These are phyloP conservation scores for Yarrowia sp. DNA, from an alignment of 805 yeast genomes.

Conservation along the genomic window DNA sequence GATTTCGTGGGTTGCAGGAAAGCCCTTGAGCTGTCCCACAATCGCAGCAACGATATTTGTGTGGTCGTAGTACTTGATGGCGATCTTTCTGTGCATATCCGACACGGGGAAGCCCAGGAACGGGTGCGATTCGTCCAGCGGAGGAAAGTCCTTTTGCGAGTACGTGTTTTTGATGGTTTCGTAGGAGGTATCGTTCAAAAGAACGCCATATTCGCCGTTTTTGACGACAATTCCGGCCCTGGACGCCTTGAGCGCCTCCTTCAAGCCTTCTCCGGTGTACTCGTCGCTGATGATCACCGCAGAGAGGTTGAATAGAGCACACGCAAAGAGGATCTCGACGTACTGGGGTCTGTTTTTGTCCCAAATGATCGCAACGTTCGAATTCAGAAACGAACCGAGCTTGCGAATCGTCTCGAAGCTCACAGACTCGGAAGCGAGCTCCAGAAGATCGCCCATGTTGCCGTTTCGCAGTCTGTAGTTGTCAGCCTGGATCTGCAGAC, in stretches of 20 bases:
- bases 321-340: slow-evolving; percentile 25
- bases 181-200: background rate
- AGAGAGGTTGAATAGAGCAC: slow-evolving; percentile 15
- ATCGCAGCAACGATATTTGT: slow-evolving; percentile 39
- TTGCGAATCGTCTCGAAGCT: background rate
- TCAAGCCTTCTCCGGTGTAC: background rate
- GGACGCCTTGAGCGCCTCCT: background rate
- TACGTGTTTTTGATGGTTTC: slow-evolving; percentile 12
- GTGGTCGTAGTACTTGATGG: slow-evolving; percentile 29
- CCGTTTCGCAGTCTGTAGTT: slow-evolving; percentile 60
- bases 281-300: slow-evolving; percentile 20
- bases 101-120: slow-evolving; percentile 28
- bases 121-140: background rate
- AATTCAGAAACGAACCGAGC: background rate
- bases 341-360: slow-evolving; percentile 14
- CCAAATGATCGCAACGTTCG: slow-evolving; percentile 39
- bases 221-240: background rate
- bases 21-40: slow-evolving; percentile 40
- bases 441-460: slow-evolving; percentile 70
- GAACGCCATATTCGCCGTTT: background rate
- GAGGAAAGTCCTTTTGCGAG: background rate
- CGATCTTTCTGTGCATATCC: background rate
- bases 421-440: slow-evolving; percentile 33
- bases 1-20: slow-evolving; percentile 39
- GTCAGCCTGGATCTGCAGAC: slow-evolving; percentile 51